Evolutionary conservation across 768 basidiomycete genomes (phyloP), one percentile per base, ranked within the genome.

Genomic region (Termitomyces sp.): DNA sequence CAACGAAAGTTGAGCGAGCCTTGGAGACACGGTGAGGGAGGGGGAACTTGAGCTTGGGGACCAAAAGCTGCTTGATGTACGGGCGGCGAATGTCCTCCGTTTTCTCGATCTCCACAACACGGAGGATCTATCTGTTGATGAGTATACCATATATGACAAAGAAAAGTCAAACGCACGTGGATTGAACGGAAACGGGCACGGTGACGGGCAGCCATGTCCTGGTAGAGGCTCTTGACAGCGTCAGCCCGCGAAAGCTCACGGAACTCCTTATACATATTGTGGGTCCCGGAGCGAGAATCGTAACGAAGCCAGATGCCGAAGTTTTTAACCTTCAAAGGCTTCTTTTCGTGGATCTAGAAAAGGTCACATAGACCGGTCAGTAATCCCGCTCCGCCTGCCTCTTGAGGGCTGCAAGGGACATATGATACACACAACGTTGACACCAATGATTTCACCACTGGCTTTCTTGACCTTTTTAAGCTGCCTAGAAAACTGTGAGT

Each of bases 221-320:
- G 96, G 85, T 98, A 98, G 71, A 98, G 75, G 65, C 87, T 81
- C 82, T 90, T 94, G 71, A 98, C 97, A 55, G 97, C 96, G 70
- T 92, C 95, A 58, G 92, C 87, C 61, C 97, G 88, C 64, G 81
- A 81, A 65, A 99, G 87, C 66, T 98, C 96, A 68, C 94, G 92
- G 89, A 92, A 98, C 75, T 92, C 90, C 84, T 95, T 95, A 90
- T 97, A 97, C 94, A 98, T 96, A 86, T 99, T 99, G 87, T 98
- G 97, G 45, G 97, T 99, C 60, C 97, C 97, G 50, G 95, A 97
- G 66, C 96, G 93, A 53, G 96, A 98, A 77, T 99, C 97, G 76
- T 99, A 99, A 65, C 96, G 90, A 71, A 99, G 76, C 97, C 97
- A 98, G 77, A 99, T 91, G 63, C 97, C 97, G 70, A 99, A 98